These are phyloP conservation scores for Thinopyrum obtusiflorum DNA, from an alignment of 202 grass and related monocot species.

Conservation along the genomic window DNA sequence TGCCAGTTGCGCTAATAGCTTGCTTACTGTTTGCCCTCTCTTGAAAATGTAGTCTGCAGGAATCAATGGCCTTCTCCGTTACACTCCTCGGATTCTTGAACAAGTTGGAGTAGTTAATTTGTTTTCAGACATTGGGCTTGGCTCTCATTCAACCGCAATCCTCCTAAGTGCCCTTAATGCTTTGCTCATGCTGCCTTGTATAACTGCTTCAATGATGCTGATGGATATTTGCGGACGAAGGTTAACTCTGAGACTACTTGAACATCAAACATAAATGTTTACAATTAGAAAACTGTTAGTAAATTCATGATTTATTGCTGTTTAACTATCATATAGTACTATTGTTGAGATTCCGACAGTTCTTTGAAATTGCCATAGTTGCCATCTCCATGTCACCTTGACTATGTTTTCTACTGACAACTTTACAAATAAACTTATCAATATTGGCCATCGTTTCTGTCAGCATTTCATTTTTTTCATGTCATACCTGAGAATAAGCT, in stretches of 20 bases:
- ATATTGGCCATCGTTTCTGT: background rate
- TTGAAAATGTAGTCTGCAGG: slow-evolving; percentile 45
- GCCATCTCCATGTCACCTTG: background rate
- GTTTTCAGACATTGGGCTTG: slow-evolving; percentile 41
- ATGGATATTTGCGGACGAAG: slow-evolving; percentile 52
- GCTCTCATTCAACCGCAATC: slow-evolving; percentile 39
- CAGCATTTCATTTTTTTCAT: background rate
- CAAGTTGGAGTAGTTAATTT: slow-evolving; percentile 31
- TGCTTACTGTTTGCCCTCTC: background rate
- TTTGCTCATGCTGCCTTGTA: slow-evolving; percentile 34
- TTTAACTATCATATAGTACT: background rate
- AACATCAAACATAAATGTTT: slow-evolving; percentile 7
- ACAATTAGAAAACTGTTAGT: slow-evolving; percentile 9
- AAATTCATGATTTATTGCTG: background rate
- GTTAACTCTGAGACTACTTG: slow-evolving; percentile 16
- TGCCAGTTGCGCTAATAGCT: slow-evolving; percentile 14
- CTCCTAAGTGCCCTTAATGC: slow-evolving; percentile 40
- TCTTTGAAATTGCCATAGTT: slow-evolving; percentile 1
- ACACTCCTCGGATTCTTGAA: slow-evolving; percentile 42
- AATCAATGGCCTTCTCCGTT: slow-evolving; percentile 43
- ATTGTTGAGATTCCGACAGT: background rate
- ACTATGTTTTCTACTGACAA: background rate
- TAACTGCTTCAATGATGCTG: slow-evolving; percentile 46
- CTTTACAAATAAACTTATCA: background rate
- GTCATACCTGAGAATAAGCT: background rate